Evolutionary conservation across 2,329 filamentous ascomycete genomes (phyloP).

Genomic region (Fusarium sp.): DNA sequence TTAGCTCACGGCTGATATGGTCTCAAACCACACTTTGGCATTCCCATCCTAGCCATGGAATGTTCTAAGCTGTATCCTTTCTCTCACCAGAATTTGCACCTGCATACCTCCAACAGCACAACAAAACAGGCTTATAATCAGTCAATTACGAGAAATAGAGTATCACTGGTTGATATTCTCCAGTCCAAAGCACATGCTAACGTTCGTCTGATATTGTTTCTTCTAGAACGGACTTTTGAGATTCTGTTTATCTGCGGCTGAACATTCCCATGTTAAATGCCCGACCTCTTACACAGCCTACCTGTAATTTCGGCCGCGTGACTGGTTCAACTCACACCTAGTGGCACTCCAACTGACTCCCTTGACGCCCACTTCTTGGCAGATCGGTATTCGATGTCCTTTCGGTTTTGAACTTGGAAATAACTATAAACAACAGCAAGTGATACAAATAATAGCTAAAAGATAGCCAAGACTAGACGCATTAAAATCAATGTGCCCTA

Average conservation of each 20-base stretch:
- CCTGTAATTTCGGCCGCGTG: constrained; percentile 16
- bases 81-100: neutral
- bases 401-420: neutral
- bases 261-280: neutral
- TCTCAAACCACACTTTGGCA: neutral
- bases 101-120: neutral
- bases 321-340: constrained; percentile 8
- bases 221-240: neutral
- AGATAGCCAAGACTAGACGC: neutral
- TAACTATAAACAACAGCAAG: neutral
- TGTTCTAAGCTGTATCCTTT: neutral
- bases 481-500: neutral
- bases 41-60: neutral
- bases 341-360: constrained; percentile 18
- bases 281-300: constrained; percentile 15
- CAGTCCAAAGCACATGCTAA: neutral
- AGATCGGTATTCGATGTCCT: constrained; percentile 13
- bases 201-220: neutral
- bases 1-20: neutral
- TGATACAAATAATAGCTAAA: neutral
- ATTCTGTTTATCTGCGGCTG: neutral
- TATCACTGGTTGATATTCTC: neutral
- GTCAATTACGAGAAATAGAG: neutral
- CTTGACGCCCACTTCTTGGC: constrained; percentile 15
- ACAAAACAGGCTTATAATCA: neutral